phyloP scores from a whole-genome alignment of 352 stramenopile genomes.

The Phytophthora sojae region DNA sequence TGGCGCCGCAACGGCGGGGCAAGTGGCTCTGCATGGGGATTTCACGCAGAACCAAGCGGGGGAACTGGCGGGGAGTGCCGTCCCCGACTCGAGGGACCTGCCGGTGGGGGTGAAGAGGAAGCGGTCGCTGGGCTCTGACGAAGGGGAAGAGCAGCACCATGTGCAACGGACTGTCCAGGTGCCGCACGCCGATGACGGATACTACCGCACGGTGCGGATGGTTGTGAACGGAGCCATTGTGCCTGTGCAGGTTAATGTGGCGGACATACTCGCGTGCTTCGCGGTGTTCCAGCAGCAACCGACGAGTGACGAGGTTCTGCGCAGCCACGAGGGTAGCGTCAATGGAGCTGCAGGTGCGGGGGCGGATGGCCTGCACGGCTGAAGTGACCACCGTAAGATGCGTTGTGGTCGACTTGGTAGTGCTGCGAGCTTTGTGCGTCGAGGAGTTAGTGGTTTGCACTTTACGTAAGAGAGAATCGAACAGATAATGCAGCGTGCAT shows the following conservation, averaged over 20 bases:
- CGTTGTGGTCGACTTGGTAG: background rate
- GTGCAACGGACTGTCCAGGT: conserved; percentile 14
- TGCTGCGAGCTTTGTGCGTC: background rate
- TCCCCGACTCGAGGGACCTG: background rate
- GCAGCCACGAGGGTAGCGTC: conserved; percentile 1
- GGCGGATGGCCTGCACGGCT: conserved; percentile 11
- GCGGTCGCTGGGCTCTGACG: conserved; percentile 21
- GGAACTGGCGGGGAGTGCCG: conserved; percentile 11
- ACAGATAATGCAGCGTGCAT: conserved; percentile 36
- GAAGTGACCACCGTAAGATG: background rate
- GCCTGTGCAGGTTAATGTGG: conserved; percentile 74
- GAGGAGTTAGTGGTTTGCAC: background rate
- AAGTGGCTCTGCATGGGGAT: conserved; percentile 16
- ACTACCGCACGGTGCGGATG: conserved; percentile 79
- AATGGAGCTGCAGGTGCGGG: background rate
- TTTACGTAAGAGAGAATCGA: background rate
- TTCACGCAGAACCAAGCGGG: conserved; percentile 19
- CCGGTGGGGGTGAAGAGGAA: conserved; percentile 31
- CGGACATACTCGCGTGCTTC: conserved; percentile 64
- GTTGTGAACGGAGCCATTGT: conserved; percentile 76
- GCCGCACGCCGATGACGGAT: conserved; percentile 26
- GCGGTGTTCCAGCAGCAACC: conserved; percentile 32
- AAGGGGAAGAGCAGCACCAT: conserved; percentile 23
- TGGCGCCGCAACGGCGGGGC: background rate
- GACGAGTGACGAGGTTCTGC: conserved; percentile 12